Percentiles rank a stretch among this genome's conserved stretches.
phyloP scores from a whole-genome alignment of 768 basidiomycete species.

The Hericium erinaceus region DNA sequence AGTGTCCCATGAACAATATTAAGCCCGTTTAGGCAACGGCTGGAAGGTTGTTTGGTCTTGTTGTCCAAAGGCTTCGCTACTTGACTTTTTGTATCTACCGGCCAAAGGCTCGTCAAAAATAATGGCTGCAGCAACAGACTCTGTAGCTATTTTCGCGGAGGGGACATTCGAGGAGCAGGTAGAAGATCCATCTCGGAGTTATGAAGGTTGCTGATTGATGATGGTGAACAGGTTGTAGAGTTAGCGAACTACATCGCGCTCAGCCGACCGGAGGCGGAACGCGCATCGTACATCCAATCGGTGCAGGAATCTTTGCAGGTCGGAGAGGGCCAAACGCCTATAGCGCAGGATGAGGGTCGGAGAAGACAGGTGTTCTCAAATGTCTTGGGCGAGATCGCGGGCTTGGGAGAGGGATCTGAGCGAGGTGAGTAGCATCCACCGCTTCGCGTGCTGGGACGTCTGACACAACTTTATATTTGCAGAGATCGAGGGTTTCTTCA shows the following conservation, averaged over 20 bases:
- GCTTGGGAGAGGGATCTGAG: constrained; percentile 69
- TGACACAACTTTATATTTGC: constrained; percentile 5
- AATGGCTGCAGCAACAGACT: constrained; percentile 59
- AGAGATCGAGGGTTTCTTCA: constrained; percentile 88
- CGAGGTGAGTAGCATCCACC: constrained; percentile 41
- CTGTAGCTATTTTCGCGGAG: constrained; percentile 78
- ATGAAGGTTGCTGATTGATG: not conserved
- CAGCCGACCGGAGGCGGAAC: constrained; percentile 59
- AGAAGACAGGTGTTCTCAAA: constrained; percentile 48
- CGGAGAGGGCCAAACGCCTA: constrained; percentile 39
- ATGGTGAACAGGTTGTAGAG: constrained; percentile 52
- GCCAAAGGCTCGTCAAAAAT: not conserved
- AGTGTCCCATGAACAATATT: too few relatives aligned
- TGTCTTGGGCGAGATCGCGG: constrained; percentile 52
- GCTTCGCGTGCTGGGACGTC: not conserved
- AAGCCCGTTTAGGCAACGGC: not conserved
- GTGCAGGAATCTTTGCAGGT: constrained; percentile 54
- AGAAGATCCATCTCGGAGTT: not conserved
- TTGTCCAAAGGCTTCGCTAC: not conserved
- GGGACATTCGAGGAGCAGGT: constrained; percentile 88
- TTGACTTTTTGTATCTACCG: not conserved
- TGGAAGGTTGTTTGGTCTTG: not conserved
- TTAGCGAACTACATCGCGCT: constrained; percentile 67
- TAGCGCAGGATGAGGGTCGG: constrained; percentile 44
- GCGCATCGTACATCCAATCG: constrained; percentile 48